Conservation (phyloP, 148 eudicot genomes). For the Euryodendron excelsum region DNA sequence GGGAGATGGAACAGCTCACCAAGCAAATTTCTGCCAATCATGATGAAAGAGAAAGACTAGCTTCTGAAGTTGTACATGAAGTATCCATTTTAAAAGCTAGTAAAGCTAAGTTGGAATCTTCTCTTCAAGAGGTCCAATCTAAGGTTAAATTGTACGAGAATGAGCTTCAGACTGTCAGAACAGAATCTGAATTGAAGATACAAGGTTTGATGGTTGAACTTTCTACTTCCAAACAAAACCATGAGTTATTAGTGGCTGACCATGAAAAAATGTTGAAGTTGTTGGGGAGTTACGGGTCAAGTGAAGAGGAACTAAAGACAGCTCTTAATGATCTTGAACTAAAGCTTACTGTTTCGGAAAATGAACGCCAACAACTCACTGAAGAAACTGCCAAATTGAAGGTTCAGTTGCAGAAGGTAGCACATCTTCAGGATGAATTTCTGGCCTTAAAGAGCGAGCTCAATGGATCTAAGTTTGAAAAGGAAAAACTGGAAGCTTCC, state of each 20-base stretch:
- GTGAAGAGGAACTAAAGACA: conserved; percentile 55
- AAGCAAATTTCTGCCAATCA: conserved; percentile 42
- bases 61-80: conserved; percentile 42
- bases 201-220: conserved; percentile 50
- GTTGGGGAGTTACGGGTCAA: conserved; percentile 40
- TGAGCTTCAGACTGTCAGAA: conserved; percentile 37
- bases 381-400: conserved; percentile 63
- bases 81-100: conserved; percentile 50
- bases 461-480: conserved; percentile 41
- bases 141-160: conserved; percentile 38
- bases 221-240: conserved; percentile 38
- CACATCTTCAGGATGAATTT: conserved; percentile 59
- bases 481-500: conserved; percentile 51
- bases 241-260: conserved; percentile 47
- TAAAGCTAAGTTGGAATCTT: conserved; percentile 50
- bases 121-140: conserved; percentile 47
- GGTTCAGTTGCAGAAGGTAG: conserved; percentile 53
- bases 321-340: conserved; percentile 48
- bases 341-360: conserved; percentile 61
- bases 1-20: conserved; percentile 56
- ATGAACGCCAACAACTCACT: conserved; percentile 56
- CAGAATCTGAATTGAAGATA: conserved; percentile 49
- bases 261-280: conserved; percentile 46
- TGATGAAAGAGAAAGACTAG: conserved; percentile 40
- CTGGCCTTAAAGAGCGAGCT: conserved; percentile 44